A percentile compares a stretch with the other conserved stretches of the same genome.
Conservation (phyloP, 331 rosid genomes). For the Quercus lobata region DNA sequence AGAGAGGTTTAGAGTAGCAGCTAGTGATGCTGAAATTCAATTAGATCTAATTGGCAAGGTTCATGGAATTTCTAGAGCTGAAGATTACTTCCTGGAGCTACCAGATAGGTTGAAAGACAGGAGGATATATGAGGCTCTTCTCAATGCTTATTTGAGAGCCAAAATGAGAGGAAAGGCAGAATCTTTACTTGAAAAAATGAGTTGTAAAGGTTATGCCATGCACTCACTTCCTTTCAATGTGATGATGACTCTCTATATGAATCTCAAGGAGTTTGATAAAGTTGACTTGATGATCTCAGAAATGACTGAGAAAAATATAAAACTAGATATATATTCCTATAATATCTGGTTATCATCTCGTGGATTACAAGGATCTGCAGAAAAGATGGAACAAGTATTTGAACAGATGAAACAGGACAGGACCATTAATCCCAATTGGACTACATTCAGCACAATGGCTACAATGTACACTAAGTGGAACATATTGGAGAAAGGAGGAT, state of each 20-base stretch:
- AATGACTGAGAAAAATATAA: conserved; percentile 58
- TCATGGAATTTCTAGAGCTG: conserved; percentile 68
- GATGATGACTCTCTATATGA: conserved; percentile 97
- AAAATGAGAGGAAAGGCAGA: conserved; percentile 72
- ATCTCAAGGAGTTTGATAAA: conserved; percentile 67
- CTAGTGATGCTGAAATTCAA: conserved; percentile 84
- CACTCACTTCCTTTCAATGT: conserved; percentile 83
- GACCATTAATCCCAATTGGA: conserved; percentile 74
- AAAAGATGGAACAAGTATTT: conserved; percentile 77
- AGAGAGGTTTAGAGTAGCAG: conserved; percentile 73
- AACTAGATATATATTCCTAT: conserved; percentile 76
- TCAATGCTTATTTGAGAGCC: conserved; percentile 67
- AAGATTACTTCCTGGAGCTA: conserved; percentile 62
- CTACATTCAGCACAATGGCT: conserved; percentile 90
- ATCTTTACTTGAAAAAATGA: conserved; percentile 68
- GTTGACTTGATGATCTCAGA: conserved; percentile 75
- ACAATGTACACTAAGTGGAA: conserved; percentile 64
- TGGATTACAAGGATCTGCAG: conserved; percentile 67
- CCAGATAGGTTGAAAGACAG: conserved; percentile 51
- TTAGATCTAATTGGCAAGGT: conserved; percentile 85
- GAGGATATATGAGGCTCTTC: conserved; percentile 79
- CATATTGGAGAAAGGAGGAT: too few relatives aligned
- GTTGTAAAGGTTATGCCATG: conserved; percentile 55
- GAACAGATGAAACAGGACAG: conserved; percentile 69
- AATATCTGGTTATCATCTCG: conserved; percentile 90